These are phyloP conservation scores for Kappamyces sp. DNA, from an alignment of 192 early-diverging fungal genomes.

Conservation along the genomic window DNA sequence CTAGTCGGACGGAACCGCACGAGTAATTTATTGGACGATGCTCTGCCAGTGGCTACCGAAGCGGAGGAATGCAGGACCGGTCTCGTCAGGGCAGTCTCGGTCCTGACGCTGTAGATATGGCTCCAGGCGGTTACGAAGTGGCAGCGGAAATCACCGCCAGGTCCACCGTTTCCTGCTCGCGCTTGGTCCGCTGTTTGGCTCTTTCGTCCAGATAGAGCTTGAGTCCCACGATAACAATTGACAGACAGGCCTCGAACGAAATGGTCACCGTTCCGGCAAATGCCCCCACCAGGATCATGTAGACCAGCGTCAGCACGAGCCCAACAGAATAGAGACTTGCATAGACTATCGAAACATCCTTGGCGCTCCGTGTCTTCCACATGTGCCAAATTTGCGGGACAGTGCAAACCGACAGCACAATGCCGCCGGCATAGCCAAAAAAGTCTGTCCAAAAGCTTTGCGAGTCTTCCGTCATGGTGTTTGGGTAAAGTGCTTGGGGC, in stretches of 20 bases:
- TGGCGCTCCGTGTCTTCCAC: constrained; percentile 9
- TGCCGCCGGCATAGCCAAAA: constrained; percentile 16
- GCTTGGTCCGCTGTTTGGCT: too few relatives aligned
- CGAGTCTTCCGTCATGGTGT: too few relatives aligned
- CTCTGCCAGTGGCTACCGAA: too few relatives aligned
- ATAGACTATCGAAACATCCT: constrained; percentile 9
- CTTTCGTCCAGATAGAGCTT: neutral
- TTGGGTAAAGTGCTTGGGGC: too few relatives aligned
- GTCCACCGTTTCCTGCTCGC: too few relatives aligned
- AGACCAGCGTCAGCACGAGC: constrained; percentile 3
- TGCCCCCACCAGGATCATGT: constrained; percentile 10
- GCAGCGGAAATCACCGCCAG: too few relatives aligned
- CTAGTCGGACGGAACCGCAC: too few relatives aligned
- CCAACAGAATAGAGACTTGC: constrained; percentile 9
- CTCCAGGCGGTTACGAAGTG: too few relatives aligned
- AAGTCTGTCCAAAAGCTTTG: neutral
- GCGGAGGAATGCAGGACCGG: too few relatives aligned
- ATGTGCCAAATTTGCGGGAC: constrained; percentile 13
- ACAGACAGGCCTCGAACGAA: constrained; percentile 9
- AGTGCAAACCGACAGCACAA: constrained; percentile 9
- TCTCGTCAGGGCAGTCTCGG: too few relatives aligned
- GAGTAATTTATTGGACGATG: too few relatives aligned
- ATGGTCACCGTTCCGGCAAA: constrained; percentile 6
- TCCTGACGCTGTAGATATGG: too few relatives aligned
- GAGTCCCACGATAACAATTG: neutral